Conservation (phyloP, 169 alveolate species). For the Eimeria acervulina region DNA sequence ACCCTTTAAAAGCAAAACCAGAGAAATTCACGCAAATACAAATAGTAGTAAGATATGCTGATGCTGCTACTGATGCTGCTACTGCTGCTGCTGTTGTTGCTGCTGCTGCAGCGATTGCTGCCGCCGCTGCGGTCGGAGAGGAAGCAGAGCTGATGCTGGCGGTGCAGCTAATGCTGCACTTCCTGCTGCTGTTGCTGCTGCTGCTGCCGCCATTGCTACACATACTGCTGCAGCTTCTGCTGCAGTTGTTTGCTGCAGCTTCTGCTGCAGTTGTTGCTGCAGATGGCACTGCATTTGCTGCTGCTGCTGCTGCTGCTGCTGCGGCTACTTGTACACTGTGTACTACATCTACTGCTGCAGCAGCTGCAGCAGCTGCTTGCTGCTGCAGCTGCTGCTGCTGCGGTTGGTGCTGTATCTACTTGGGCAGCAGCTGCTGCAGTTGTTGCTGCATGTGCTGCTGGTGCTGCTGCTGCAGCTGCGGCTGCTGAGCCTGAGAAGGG, state of each 20-base stretch:
- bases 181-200: neutral
- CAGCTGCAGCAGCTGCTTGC: neutral
- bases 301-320: conserved; percentile 36
- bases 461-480: conserved; percentile 64
- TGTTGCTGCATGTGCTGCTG: conserved; percentile 10
- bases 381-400: too few relatives aligned
- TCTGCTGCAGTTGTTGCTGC: neutral
- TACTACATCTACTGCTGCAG: conserved; percentile 1
- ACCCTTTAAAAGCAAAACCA: neutral
- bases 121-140: neutral
- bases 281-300: neutral
- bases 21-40: too few relatives aligned
- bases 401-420: too few relatives aligned
- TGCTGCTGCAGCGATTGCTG: neutral
- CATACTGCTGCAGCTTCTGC: too few relatives aligned
- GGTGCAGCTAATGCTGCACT: neutral
- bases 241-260: neutral
- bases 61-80: neutral
- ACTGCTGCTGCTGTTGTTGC: neutral
- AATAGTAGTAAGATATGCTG: neutral
- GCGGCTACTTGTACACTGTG: neutral
- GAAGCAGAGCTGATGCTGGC: neutral
- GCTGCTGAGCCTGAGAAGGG: too few relatives aligned
- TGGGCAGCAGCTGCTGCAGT: neutral
- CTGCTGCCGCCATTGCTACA: neutral